Percentiles rank a stretch among this genome's conserved stretches.
Evolutionary conservation across 257 asterid species (phyloP).

Genomic region (Marsdenia floribunda): DNA sequence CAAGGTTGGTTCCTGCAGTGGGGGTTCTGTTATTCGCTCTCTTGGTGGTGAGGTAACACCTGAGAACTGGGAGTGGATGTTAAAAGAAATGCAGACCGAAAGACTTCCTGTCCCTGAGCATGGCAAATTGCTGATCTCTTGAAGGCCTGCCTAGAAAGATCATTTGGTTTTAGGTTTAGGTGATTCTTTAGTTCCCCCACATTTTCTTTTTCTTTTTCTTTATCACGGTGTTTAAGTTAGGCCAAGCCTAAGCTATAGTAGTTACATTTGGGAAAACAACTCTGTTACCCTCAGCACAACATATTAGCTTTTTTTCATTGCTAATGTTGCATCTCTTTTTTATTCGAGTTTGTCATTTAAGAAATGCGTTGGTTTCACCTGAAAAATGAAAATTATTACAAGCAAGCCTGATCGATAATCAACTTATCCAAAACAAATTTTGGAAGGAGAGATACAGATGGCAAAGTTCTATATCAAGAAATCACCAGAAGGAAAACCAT

Average conservation of each 20-base stretch:
- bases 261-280: slow-evolving; percentile 5
- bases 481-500: too few species aligned
- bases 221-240: not conserved
- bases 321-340: not conserved
- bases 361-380: not conserved
- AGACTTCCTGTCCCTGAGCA: slow-evolving; percentile 48
- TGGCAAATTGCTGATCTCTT: slow-evolving; percentile 8
- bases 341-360: not conserved
- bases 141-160: not conserved
- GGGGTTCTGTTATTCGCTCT: slow-evolving; percentile 83
- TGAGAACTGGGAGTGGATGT: slow-evolving; percentile 98
- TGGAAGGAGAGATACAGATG: too few species aligned
- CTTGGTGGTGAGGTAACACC: slow-evolving; percentile 90
- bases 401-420: too few species aligned
- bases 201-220: not conserved
- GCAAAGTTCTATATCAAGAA: too few species aligned
- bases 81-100: slow-evolving; percentile 60
- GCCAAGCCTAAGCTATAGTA: not conserved
- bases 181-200: slow-evolving; percentile 7
- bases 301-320: not conserved
- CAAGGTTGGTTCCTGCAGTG: slow-evolving; percentile 81
- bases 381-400: too few species aligned
- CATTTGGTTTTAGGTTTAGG: not conserved
- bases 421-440: too few species aligned
- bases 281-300: not conserved